Conservation (phyloP, 768 basidiomycete genomes). For the Panus rudis region DNA sequence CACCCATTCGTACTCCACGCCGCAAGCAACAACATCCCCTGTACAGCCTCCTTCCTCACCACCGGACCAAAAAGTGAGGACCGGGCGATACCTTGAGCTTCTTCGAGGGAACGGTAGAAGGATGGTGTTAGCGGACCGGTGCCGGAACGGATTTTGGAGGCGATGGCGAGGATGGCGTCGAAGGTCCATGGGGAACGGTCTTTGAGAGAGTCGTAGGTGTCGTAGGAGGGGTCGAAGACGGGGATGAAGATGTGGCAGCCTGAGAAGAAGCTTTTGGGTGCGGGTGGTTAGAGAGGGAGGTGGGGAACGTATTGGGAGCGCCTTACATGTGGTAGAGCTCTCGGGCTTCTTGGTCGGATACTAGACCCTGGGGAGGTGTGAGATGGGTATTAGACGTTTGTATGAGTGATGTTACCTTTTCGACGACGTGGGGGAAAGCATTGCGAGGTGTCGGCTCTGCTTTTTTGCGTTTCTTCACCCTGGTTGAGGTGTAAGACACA, state of each 20-base stretch:
- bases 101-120: slow-evolving; percentile 88
- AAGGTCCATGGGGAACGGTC: slow-evolving; percentile 95
- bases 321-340: slow-evolving; percentile 87
- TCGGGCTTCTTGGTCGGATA: slow-evolving; percentile 78
- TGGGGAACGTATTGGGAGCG: slow-evolving; percentile 1
- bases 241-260: slow-evolving; percentile 97
- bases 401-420: slow-evolving; percentile 47
- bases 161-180: slow-evolving; percentile 88
- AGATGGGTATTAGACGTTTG: background rate
- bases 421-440: slow-evolving; percentile 84
- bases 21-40: slow-evolving; percentile 87
- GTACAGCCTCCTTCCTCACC: slow-evolving; percentile 90
- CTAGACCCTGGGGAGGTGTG: slow-evolving; percentile 55
- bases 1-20: slow-evolving; percentile 95
- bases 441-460: slow-evolving; percentile 79
- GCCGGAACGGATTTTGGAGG: slow-evolving; percentile 86
- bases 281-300: background rate
- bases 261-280: slow-evolving; percentile 75
- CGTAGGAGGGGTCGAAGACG: slow-evolving; percentile 86
- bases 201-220: slow-evolving; percentile 87
- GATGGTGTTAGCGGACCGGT: slow-evolving; percentile 79
- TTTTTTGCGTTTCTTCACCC: slow-evolving; percentile 79
- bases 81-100: slow-evolving; percentile 92
- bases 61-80: slow-evolving; percentile 91
- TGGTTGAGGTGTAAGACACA: slow-evolving; percentile 19